Evolutionary conservation across 2,329 filamentous ascomycete genomes (phyloP).

Genomic region (Leptographium flavum): DNA sequence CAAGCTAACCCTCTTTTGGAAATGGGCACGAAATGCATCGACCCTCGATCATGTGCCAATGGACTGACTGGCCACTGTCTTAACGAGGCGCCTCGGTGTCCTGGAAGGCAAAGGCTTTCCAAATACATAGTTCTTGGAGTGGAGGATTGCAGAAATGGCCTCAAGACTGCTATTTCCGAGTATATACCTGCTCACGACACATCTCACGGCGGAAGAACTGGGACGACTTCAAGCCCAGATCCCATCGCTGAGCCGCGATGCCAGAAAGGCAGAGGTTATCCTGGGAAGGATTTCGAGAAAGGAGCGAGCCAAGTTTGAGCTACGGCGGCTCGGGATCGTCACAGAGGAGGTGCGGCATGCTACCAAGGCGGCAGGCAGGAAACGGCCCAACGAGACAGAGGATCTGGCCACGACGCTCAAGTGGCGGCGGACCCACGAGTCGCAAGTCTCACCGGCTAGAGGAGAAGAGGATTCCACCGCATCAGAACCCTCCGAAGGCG

Average conservation of each 20-base stretch:
- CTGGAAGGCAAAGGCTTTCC: no score
- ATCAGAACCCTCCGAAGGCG: not conserved
- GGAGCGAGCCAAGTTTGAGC: constrained; percentile 61
- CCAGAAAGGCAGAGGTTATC: constrained; percentile 57
- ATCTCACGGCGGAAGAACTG: constrained; percentile 49
- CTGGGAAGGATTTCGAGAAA: constrained; percentile 59
- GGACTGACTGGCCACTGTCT: no score
- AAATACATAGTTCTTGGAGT: no score
- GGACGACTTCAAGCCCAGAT: constrained; percentile 51
- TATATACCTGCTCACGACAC: constrained; percentile 60
- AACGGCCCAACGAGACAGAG: no score
- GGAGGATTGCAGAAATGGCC: not conserved
- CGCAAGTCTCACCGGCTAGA: no score
- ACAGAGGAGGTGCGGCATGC: constrained; percentile 31
- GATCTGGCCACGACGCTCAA: constrained; percentile 7
- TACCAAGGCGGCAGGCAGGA: not conserved
- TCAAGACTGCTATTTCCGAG: constrained; percentile 32
- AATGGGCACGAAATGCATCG: no score
- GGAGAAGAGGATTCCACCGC: not conserved
- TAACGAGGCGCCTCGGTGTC: no score
- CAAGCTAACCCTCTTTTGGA: no score
- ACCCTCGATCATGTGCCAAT: no score
- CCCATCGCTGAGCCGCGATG: constrained; percentile 52
- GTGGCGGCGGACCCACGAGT: constrained; percentile 3
- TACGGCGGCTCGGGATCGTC: constrained; percentile 50